A percentile compares a stretch with the other conserved stretches of the same genome.
Evolutionary conservation across 2,329 filamentous ascomycete species (phyloP).

Genomic region (Aspergillus tamarii): DNA sequence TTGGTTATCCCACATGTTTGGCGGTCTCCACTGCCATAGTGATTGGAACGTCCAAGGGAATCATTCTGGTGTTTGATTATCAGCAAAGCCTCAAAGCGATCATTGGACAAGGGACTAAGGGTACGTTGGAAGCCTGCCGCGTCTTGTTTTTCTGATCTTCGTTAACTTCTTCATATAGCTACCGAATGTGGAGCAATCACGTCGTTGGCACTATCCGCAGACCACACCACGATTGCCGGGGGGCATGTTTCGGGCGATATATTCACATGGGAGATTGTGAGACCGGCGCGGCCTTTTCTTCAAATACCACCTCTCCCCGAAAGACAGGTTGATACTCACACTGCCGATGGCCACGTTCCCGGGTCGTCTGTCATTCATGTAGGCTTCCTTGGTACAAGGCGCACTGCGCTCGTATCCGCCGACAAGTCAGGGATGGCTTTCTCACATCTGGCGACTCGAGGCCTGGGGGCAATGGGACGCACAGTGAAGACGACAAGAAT

Average conservation of each 20-base stretch:
- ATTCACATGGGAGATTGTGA: constrained; percentile 92
- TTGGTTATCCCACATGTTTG: constrained; percentile 87
- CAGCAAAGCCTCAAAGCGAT: constrained; percentile 93
- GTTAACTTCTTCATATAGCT: constrained; percentile 55
- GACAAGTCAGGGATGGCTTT: constrained; percentile 97
- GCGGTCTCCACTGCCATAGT: constrained; percentile 86
- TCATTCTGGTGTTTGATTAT: constrained; percentile 96
- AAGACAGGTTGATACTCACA: constrained; percentile 65
- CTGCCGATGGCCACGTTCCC: constrained; percentile 79
- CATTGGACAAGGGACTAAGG: constrained; percentile 89
- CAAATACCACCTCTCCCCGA: constrained; percentile 77
- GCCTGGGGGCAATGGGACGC: constrained; percentile 81
- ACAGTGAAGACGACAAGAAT: constrained; percentile 89
- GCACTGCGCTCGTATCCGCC: constrained; percentile 92
- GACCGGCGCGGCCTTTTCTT: constrained; percentile 83
- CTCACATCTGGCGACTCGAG: constrained; percentile 90
- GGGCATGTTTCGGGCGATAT: constrained; percentile 90
- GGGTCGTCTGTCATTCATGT: constrained; percentile 81
- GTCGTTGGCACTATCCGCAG: constrained; percentile 85
- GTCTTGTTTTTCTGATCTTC: background rate
- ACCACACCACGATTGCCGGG: constrained; percentile 87
- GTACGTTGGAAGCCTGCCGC: constrained; percentile 47
- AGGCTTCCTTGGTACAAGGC: constrained; percentile 91
- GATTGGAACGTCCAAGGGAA: constrained; percentile 89
- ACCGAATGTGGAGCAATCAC: constrained; percentile 88